Evolutionary conservation across 2,329 filamentous ascomycete genomes (phyloP).

Genomic region (Metarhizium album): DNA sequence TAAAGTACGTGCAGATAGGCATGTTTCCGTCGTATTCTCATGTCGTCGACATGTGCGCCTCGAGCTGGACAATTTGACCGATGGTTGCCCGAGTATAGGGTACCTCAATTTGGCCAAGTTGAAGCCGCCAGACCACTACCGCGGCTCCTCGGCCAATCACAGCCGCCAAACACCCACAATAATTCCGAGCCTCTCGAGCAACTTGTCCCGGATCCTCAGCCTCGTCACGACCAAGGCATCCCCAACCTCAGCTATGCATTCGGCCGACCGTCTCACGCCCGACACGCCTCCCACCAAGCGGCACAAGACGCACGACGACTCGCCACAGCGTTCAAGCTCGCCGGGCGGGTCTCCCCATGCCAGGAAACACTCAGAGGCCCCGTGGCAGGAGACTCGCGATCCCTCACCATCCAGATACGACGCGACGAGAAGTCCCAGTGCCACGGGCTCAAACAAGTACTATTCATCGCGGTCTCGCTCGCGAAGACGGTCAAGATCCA

Average conservation of each 20-base stretch:
- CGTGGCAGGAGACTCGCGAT: background rate
- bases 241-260: constrained; percentile 17
- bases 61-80: too few relatives aligned
- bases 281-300: constrained; percentile 21
- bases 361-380: background rate
- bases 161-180: constrained; percentile 5
- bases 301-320: constrained; percentile 21
- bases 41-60: too few relatives aligned
- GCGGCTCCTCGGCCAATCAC: background rate
- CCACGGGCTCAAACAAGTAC: constrained; percentile 13
- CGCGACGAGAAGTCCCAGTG: constrained; percentile 11
- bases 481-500: constrained; percentile 19
- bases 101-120: background rate
- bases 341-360: constrained; percentile 9
- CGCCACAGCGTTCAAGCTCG: constrained; percentile 17
- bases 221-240: constrained; percentile 4
- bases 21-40: too few relatives aligned
- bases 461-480: constrained; percentile 20
- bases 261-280: constrained; percentile 15
- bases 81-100: too few relatives aligned
- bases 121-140: too few relatives aligned
- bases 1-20: too few relatives aligned
- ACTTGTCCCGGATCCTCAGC: constrained; percentile 6
- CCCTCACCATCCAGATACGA: background rate
- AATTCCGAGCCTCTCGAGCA: constrained; percentile 6